phyloP scores from a whole-genome alignment of 345 rosid genomes.

The Euclidium syriacum region DNA sequence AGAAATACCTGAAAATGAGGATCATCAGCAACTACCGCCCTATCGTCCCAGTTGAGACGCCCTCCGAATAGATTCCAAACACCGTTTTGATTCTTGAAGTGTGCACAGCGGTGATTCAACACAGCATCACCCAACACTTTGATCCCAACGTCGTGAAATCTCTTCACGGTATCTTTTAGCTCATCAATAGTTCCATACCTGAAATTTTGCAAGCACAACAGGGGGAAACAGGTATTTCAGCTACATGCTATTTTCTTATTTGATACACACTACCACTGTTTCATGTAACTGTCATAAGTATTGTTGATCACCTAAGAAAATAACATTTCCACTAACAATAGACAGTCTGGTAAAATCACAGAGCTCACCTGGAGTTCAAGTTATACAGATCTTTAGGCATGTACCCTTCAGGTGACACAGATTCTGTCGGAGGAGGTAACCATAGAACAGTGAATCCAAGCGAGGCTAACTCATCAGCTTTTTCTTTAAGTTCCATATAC shows the following conservation, averaged over 20 bases:
- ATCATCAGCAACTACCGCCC: conserved; percentile 91
- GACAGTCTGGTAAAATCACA: not conserved
- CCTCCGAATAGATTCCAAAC: conserved; percentile 96
- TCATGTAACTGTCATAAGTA: not conserved
- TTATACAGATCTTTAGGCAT: conserved; percentile 93
- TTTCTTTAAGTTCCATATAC: conserved; percentile 72
- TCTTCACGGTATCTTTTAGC: conserved; percentile 68
- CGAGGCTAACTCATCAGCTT: conserved; percentile 61
- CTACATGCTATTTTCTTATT: not conserved
- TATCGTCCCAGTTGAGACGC: conserved; percentile 88
- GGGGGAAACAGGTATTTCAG: not conserved
- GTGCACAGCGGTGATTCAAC: conserved; percentile 94
- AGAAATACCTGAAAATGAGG: conserved; percentile 86
- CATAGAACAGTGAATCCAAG: conserved; percentile 86
- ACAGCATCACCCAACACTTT: conserved; percentile 95
- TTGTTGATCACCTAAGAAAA: not conserved
- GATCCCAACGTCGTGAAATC: conserved; percentile 60
- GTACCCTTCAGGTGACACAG: conserved; percentile 98
- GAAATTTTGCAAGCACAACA: conserved; percentile 15
- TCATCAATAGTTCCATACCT: conserved; percentile 87
- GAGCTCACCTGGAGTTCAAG: conserved; percentile 74
- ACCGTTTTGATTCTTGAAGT: conserved; percentile 77
- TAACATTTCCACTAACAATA: not conserved
- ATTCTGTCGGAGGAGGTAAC: conserved; percentile 97
- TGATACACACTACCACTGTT: not conserved